A percentile compares a stretch with the other conserved stretches of the same genome.
These are phyloP conservation scores for Candida hungchunana DNA, from an alignment of 805 yeast genomes.

Conservation along the genomic window DNA sequence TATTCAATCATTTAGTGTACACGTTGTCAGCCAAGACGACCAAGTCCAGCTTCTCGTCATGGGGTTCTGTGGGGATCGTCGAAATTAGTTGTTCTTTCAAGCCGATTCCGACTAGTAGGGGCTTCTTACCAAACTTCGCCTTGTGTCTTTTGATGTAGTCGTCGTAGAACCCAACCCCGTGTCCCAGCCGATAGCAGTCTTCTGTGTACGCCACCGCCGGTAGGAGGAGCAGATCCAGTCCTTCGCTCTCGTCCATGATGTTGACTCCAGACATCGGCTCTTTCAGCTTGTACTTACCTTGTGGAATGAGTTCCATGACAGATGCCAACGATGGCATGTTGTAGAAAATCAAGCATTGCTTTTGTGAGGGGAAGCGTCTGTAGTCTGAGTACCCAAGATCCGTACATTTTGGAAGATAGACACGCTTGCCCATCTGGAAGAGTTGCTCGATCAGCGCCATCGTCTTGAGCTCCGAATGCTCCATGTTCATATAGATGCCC, in stretches of 20 bases:
- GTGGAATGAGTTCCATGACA: constrained; percentile 49
- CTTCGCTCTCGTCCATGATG: constrained; percentile 28
- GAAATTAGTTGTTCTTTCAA: constrained; percentile 57
- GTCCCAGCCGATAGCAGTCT: constrained; percentile 59
- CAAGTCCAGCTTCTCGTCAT: constrained; percentile 58
- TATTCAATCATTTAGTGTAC: too few species aligned
- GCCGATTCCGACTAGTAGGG: constrained; percentile 59
- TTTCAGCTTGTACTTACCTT: constrained; percentile 59
- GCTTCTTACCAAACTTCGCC: constrained; percentile 25
- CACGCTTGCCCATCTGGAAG: constrained; percentile 44
- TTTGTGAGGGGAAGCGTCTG: constrained; percentile 25
- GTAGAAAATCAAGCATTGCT: constrained; percentile 54
- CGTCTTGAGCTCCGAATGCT: constrained; percentile 64
- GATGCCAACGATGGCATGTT: constrained; percentile 38
- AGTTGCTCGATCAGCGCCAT: constrained; percentile 45
- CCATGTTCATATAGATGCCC: constrained; percentile 79
- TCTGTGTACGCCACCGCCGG: constrained; percentile 83
- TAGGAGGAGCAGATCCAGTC: constrained; percentile 67
- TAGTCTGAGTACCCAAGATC: constrained; percentile 24
- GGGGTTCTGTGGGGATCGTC: constrained; percentile 52
- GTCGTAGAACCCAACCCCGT: constrained; percentile 93
- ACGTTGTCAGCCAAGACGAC: constrained; percentile 40
- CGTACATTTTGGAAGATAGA: constrained; percentile 55
- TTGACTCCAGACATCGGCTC: constrained; percentile 52
- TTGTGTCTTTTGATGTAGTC: constrained; percentile 55